A percentile compares a stretch with the other conserved stretches of the same genome.
Conservation (phyloP, 192 early-diverging fungal genomes). For the Coemansia sp. region DNA sequence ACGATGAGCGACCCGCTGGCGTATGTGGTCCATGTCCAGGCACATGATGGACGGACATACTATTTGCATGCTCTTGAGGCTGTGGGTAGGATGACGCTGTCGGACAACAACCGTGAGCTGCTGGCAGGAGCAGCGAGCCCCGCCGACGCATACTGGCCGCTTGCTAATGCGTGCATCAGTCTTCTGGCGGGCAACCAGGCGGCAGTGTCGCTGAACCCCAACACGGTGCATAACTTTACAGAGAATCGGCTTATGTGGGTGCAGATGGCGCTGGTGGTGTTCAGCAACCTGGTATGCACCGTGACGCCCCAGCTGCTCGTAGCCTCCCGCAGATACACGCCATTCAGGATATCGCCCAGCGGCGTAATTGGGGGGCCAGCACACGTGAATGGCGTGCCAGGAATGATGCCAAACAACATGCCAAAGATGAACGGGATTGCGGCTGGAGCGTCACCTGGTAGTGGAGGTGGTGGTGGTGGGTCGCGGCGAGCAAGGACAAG, state of each 20-base stretch:
- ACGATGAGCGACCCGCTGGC: conserved; percentile 11
- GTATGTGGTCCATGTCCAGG: conserved; percentile 12
- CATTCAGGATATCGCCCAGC: conserved; percentile 20
- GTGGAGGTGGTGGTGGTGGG: neutral
- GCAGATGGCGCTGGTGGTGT: conserved; percentile 41
- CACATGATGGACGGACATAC: conserved; percentile 30
- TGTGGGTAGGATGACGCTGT: conserved; percentile 26
- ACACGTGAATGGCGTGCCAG: neutral
- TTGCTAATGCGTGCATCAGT: conserved; percentile 30
- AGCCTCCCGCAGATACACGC: conserved; percentile 34
- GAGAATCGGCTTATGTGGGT: conserved; percentile 49
- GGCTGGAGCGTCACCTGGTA: neutral
- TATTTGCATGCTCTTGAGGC: conserved; percentile 47
- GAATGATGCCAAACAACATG: neutral
- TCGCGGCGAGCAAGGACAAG: conserved; percentile 16
- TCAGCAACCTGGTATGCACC: conserved; percentile 40
- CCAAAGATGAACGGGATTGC: neutral
- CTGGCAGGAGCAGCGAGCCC: conserved; percentile 11
- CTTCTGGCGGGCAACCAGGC: conserved; percentile 37
- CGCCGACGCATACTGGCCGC: conserved; percentile 12
- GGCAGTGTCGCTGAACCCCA: conserved; percentile 9
- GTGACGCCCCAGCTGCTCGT: conserved; percentile 32
- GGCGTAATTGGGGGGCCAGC: conserved; percentile 11
- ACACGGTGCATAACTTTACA: conserved; percentile 11
- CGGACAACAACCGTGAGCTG: conserved; percentile 23